A percentile compares a stretch with the other conserved stretches of the same genome.
Evolutionary conservation across 257 asterid species (phyloP).

Genomic region (Cinchona pubescens): DNA sequence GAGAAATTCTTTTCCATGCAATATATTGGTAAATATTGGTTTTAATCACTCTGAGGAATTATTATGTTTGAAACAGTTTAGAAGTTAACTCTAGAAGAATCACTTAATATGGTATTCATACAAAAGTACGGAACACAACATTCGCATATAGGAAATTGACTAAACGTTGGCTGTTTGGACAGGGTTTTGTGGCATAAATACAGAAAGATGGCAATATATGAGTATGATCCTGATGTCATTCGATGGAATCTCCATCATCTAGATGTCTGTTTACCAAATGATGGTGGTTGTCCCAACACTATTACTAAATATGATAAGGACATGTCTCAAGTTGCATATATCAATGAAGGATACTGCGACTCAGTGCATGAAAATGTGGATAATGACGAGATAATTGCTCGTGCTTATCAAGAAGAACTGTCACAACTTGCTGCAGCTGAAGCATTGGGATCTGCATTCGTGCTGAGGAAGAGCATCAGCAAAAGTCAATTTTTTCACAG

Average conservation of each 20-base stretch:
- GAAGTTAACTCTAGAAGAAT: neutral
- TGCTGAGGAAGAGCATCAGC: constrained; percentile 41
- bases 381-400: constrained; percentile 71
- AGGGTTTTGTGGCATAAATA: constrained; percentile 15
- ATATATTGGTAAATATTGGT: neutral
- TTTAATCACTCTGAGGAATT: neutral
- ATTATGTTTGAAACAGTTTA: neutral
- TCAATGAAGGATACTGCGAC: constrained; percentile 50
- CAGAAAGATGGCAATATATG: constrained; percentile 40
- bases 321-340: constrained; percentile 39
- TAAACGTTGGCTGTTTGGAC: constrained; percentile 7
- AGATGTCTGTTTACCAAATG: constrained; percentile 54
- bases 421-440: constrained; percentile 48
- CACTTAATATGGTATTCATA: neutral
- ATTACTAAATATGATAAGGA: constrained; percentile 57
- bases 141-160: neutral
- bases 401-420: constrained; percentile 81
- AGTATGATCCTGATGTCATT: constrained; percentile 74
- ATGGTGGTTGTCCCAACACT: constrained; percentile 52
- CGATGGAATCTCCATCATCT: constrained; percentile 88
- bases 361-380: constrained; percentile 43
- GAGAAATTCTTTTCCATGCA: neutral
- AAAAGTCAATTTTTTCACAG: constrained; percentile 61
- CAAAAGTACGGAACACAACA: too few relatives aligned
- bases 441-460: constrained; percentile 37